These are phyloP conservation scores for Pythium angustatum DNA, from an alignment of 352 stramenopile genomes.

Conservation along the genomic window DNA sequence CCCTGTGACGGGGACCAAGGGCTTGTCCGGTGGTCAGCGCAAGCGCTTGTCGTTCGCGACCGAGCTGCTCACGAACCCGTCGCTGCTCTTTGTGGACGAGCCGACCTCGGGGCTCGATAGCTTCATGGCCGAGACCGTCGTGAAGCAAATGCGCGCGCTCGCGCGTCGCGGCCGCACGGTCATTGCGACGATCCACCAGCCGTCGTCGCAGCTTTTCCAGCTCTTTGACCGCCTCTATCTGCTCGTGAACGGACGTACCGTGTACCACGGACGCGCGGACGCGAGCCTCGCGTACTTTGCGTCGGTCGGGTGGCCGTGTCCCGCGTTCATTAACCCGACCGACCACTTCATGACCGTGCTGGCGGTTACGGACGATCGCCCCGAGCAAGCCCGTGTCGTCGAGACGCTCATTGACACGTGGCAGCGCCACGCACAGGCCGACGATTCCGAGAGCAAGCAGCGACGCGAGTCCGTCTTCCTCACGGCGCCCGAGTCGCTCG, in stretches of 20 bases:
- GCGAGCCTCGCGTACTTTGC: slow-evolving; percentile 59
- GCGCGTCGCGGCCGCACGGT: slow-evolving; percentile 80
- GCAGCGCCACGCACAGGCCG: not conserved
- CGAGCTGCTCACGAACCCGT: slow-evolving; percentile 81
- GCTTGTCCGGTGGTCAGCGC: slow-evolving; percentile 67
- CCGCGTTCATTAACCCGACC: slow-evolving; percentile 56
- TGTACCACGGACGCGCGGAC: slow-evolving; percentile 58
- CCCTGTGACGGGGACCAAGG: slow-evolving; percentile 46
- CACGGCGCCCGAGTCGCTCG: not conserved
- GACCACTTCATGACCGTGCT: slow-evolving; percentile 72
- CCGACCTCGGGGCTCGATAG: slow-evolving; percentile 64
- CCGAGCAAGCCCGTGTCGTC: slow-evolving; percentile 11
- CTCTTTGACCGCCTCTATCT: slow-evolving; percentile 65
- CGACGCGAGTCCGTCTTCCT: slow-evolving; percentile 10
- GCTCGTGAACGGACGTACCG: slow-evolving; percentile 42
- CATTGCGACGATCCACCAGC: slow-evolving; percentile 71
- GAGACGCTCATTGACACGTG: slow-evolving; percentile 17
- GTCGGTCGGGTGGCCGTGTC: slow-evolving; percentile 46
- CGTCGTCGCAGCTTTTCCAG: slow-evolving; percentile 66
- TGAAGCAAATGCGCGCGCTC: slow-evolving; percentile 57
- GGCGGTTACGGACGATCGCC: slow-evolving; percentile 29
- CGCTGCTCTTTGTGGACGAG: slow-evolving; percentile 86
- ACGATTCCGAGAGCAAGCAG: slow-evolving; percentile 9
- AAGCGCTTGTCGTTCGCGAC: slow-evolving; percentile 54
- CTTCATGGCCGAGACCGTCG: slow-evolving; percentile 58